Base-by-base conservation (phyloP, 2,329 filamentous ascomycete species). In the Xylariales sp. region DNA sequence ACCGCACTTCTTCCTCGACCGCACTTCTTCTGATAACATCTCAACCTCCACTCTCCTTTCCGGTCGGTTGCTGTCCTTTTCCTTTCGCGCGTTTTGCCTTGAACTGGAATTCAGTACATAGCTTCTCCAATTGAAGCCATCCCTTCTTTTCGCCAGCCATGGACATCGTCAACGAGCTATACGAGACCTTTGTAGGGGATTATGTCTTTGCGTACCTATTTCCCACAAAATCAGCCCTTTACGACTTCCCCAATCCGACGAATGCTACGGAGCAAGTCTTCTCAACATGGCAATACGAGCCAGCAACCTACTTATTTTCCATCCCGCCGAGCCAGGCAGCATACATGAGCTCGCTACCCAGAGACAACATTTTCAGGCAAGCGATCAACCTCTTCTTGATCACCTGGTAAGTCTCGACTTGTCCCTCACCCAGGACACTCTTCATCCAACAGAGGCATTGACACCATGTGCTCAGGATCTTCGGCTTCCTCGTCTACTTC, bases 131-230 rank as follows among this genome's bases (percentile, higher is more conserved):
- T n/a, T n/a, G n/a, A n/a, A n/a, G n/a, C n/a, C n/a, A n/a, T n/a
- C n/a, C n/a, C n/a, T n/a, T n/a, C n/a, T n/a, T n/a, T n/a, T n/a
- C n/a, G n/a, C n/a, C n/a, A n/a, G n/a, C 20, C 38, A 96, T 97
- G 91, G 91, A 97, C 73, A 80, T 96, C 67, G 80, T 93, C 33
- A 84, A 96, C 51, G 90, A 96, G 66, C 55, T 90, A 46, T 76
- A 80, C 65, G 91, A 97, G 67, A 87, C 83, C 54, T 88, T 84
- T 57, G 56, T 90, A 49, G 84, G 85, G 64, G 91, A 97, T 68
- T 78, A 83, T 52, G 54, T 86, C 44, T 96, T 94, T 61, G 83
- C 89, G 37, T 72, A 68, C 25, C 52, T 85, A 5, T 69, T 86
- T n/a, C 89, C 90, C 6, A 69, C 70, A 33, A 70, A 66, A 21